Evolutionary conservation across 495 filamentous ascomycete species (phyloP).

Genomic region (Schizothecium vesticola): DNA sequence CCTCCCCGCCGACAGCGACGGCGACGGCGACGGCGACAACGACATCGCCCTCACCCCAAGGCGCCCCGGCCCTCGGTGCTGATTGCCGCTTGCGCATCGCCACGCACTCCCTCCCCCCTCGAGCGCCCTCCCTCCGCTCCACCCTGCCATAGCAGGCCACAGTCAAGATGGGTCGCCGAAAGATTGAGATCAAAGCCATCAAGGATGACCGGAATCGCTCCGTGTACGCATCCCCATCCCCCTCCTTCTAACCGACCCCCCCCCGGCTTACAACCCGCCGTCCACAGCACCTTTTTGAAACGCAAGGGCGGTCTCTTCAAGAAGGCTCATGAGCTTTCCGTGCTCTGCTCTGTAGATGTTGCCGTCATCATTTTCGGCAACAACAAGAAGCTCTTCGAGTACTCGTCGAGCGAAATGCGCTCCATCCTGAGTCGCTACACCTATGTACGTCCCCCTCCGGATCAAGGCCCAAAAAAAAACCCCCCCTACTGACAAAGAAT

Average conservation of each 20-base stretch:
- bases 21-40: not conserved
- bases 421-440: slow-evolving; percentile 81
- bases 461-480: not conserved
- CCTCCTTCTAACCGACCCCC: slow-evolving; percentile 5
- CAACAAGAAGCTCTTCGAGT: slow-evolving; percentile 98
- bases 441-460: slow-evolving; percentile 59
- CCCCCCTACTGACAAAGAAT: slow-evolving; percentile 26
- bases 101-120: slow-evolving; percentile 1
- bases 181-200: slow-evolving; percentile 99
- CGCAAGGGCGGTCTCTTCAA: slow-evolving; percentile 98
- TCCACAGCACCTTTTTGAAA: slow-evolving; percentile 86
- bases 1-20: not conserved
- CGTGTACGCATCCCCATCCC: slow-evolving; percentile 62
- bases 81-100: not conserved
- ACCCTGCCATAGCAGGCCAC: slow-evolving; percentile 1
- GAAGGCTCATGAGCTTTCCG: slow-evolving; percentile 97
- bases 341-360: slow-evolving; percentile 96
- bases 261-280: slow-evolving; percentile 48
- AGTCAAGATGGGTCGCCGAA: slow-evolving; percentile 58
- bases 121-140: not conserved
- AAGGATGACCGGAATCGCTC: slow-evolving; percentile 99
- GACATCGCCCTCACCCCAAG: too few species aligned
- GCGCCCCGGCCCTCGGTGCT: not conserved
- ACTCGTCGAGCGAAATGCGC: slow-evolving; percentile 88
- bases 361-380: slow-evolving; percentile 97